Percentiles rank a stretch among this genome's conserved stretches.
These are phyloP conservation scores for Xylaria cubensis DNA, from an alignment of 495 filamentous ascomycete genomes.

Conservation along the genomic window DNA sequence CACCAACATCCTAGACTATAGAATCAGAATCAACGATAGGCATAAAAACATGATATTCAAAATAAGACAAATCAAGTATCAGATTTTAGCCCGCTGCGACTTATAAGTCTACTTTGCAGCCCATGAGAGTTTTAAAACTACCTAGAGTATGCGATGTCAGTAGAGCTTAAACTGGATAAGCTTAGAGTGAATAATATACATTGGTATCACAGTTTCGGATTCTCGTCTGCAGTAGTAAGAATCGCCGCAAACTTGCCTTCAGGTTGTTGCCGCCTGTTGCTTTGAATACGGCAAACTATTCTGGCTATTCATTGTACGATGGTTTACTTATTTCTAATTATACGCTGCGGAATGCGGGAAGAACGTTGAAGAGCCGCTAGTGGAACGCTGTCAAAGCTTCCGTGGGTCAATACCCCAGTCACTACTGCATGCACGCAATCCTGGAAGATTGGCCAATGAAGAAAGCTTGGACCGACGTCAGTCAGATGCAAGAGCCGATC, in stretches of 20 bases:
- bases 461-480: slow-evolving; percentile 13
- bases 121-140: not conserved
- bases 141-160: not conserved
- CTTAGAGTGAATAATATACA: not conserved
- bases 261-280: too few relatives aligned
- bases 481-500: slow-evolving; percentile 27
- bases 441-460: slow-evolving; percentile 19
- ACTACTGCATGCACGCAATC: slow-evolving; percentile 27
- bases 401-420: slow-evolving; percentile 11
- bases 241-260: too few relatives aligned
- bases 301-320: not conserved
- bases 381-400: slow-evolving; percentile 16
- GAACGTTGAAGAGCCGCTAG: slow-evolving; percentile 18
- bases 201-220: not conserved
- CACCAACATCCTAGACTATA: slow-evolving; percentile 14
- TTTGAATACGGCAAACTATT: not conserved
- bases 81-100: not conserved
- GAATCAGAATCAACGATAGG: slow-evolving; percentile 4
- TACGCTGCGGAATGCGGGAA: not conserved
- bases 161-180: not conserved
- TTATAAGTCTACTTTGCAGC: not conserved
- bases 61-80: not conserved
- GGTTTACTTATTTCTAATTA: not conserved
- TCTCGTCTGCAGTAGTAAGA: too few relatives aligned
- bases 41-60: not conserved